phyloP scores from a whole-genome alignment of 73 alveolate species.

The Paramecium caudatum region DNA sequence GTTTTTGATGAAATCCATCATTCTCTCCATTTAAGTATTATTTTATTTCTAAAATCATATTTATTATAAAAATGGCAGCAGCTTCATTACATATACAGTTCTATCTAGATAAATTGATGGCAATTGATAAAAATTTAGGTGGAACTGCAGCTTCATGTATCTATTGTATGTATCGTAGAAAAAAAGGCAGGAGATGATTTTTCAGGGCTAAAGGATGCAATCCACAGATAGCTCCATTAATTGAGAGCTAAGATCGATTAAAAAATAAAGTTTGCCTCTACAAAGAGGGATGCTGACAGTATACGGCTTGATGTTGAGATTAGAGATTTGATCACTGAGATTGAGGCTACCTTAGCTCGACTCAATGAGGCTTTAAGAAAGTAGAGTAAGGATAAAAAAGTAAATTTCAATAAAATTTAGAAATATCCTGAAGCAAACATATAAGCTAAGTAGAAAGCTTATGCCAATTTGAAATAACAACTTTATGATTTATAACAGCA shows the following conservation, averaged over 20 bases:
- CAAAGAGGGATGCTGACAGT: not conserved
- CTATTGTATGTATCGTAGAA: not conserved
- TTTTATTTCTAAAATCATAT: not conserved
- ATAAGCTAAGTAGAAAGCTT: slow-evolving; percentile 13
- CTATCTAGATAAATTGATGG: slow-evolving; percentile 26
- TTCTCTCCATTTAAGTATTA: slow-evolving; percentile 32
- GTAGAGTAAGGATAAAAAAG: slow-evolving; percentile 51
- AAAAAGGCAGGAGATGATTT: slow-evolving; percentile 67
- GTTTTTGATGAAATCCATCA: slow-evolving; percentile 2
- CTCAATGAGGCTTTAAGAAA: slow-evolving; percentile 61
- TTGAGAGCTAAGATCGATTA: slow-evolving; percentile 36
- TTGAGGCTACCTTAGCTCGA: slow-evolving; percentile 6
- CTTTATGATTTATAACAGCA: slow-evolving; percentile 31
- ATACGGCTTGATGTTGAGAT: slow-evolving; percentile 22
- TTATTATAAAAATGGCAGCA: slow-evolving; percentile 13
- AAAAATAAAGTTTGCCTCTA: not conserved
- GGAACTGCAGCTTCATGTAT: slow-evolving; percentile 55
- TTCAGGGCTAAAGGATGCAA: slow-evolving; percentile 48
- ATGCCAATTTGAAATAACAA: slow-evolving; percentile 50
- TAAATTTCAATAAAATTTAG: not conserved
- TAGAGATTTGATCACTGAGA: slow-evolving; percentile 30
- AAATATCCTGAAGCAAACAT: slow-evolving; percentile 49
- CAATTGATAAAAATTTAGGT: slow-evolving; percentile 34
- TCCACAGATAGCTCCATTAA: not conserved
- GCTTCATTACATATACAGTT: slow-evolving; percentile 39